Percentiles rank a stretch among this genome's conserved stretches.
Evolutionary conservation across 2,329 filamentous ascomycete genomes (phyloP).

Genomic region (Verticillium albo-atrum): DNA sequence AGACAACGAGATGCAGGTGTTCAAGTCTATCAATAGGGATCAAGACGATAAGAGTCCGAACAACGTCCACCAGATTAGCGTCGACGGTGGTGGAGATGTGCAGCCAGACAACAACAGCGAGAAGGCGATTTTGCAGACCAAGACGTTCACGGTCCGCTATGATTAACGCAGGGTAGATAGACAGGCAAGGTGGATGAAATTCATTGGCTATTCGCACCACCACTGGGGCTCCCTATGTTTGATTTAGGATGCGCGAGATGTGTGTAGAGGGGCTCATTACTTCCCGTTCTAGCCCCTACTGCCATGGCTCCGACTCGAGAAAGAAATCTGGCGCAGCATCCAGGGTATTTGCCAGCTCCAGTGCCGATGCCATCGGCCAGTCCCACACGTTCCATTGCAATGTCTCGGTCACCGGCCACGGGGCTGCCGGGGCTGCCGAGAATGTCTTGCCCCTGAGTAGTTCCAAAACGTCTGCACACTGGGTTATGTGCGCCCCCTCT

Average conservation of each 20-base stretch:
- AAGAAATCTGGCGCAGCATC: conserved; percentile 16
- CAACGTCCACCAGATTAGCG: conserved; percentile 5
- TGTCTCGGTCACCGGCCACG: conserved; percentile 9
- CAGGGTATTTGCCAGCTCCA: conserved; percentile 18
- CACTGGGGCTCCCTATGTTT: too few species aligned
- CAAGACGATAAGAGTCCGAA: conserved; percentile 2
- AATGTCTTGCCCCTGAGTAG: conserved; percentile 15
- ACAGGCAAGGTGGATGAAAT: not conserved
- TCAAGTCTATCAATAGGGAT: conserved; percentile 1
- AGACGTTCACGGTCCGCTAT: conserved; percentile 14
- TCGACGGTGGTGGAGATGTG: conserved; percentile 1
- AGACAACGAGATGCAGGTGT: conserved; percentile 7
- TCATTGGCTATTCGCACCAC: too few species aligned
- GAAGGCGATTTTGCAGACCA: conserved; percentile 18
- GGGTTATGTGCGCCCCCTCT: conserved; percentile 4
- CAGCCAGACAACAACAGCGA: conserved; percentile 17
- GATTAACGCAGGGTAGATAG: not conserved
- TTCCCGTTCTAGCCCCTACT: too few species aligned
- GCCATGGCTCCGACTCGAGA: too few species aligned
- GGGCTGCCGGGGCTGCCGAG: conserved; percentile 2
- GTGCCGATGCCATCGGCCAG: conserved; percentile 19
- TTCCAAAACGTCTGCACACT: conserved; percentile 17
- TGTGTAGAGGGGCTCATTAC: too few species aligned
- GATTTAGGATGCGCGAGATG: too few species aligned
- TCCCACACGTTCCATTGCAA: conserved; percentile 21